Conservation (phyloP, 2,329 filamentous ascomycete genomes). For the Pseudopithomyces maydicus region DNA sequence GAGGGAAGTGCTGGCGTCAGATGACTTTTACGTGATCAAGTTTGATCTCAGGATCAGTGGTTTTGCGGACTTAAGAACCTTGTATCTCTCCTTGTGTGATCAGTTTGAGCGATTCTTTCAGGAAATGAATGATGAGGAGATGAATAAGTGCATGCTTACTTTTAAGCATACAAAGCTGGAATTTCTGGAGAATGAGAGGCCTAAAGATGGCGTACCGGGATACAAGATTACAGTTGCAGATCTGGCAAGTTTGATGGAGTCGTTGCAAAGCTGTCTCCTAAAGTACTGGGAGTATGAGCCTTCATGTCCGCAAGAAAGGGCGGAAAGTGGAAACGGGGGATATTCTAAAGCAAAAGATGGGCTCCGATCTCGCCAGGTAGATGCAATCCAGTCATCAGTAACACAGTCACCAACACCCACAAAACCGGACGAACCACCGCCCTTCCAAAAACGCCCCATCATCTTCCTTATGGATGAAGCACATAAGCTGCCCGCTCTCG, state of each 20-base stretch:
- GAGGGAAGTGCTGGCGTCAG: conserved; percentile 25
- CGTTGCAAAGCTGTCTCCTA: neutral
- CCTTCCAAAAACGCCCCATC: neutral
- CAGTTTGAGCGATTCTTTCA: neutral
- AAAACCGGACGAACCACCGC: neutral
- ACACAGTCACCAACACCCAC: neutral
- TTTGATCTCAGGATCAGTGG: conserved; percentile 1
- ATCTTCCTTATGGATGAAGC: neutral
- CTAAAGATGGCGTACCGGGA: neutral
- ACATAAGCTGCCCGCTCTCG: neutral
- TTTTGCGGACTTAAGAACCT: neutral
- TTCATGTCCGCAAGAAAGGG: neutral
- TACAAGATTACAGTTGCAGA: neutral
- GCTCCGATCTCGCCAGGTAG: neutral
- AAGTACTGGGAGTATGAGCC: conserved; percentile 1
- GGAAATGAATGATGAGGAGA: neutral
- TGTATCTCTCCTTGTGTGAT: neutral
- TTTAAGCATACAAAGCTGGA: neutral
- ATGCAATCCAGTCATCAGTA: neutral
- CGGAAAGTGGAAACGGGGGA: neutral
- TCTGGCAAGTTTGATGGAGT: neutral
- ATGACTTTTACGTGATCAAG: neutral
- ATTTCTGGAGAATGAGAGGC: neutral
- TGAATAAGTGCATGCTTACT: neutral
- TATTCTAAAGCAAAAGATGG: neutral